Percentiles rank a stretch among this genome's conserved stretches.
These are phyloP conservation scores for Davidsoniella virescens DNA, from an alignment of 2,329 filamentous ascomycete genomes.

Conservation along the genomic window DNA sequence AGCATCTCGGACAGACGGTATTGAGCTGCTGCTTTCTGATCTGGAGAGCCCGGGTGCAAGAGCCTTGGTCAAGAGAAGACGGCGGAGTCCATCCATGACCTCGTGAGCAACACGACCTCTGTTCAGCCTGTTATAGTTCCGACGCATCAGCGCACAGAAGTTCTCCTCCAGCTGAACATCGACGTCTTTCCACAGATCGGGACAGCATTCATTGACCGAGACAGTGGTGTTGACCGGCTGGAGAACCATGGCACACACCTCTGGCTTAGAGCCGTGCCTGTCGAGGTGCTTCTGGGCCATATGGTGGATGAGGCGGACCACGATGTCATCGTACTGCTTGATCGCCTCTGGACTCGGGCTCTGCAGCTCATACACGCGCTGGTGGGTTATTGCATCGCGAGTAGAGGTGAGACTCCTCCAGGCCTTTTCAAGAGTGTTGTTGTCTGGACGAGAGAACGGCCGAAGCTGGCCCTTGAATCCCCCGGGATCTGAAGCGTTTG, in stretches of 20 bases:
- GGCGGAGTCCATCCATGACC: constrained; percentile 23
- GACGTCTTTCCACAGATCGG: constrained; percentile 30
- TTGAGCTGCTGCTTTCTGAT: not conserved
- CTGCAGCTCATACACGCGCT: constrained; percentile 17
- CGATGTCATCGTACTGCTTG: constrained; percentile 22
- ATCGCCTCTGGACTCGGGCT: constrained; percentile 13
- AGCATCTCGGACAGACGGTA: constrained; percentile 2
- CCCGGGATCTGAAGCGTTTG: constrained; percentile 28
- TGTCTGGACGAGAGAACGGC: constrained; percentile 67
- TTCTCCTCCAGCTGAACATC: constrained; percentile 29
- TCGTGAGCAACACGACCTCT: constrained; percentile 29
- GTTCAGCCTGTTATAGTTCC: constrained; percentile 23
- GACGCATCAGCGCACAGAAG: constrained; percentile 34
- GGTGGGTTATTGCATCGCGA: constrained; percentile 32
- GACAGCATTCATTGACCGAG: constrained; percentile 29
- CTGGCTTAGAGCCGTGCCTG: constrained; percentile 22
- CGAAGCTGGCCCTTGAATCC: constrained; percentile 44
- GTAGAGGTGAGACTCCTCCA: constrained; percentile 48
- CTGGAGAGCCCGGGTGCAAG: not conserved
- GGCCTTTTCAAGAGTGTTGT: constrained; percentile 59
- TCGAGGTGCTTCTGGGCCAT: constrained; percentile 31
- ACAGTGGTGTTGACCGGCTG: constrained; percentile 16
- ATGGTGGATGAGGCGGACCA: constrained; percentile 25
- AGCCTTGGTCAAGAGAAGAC: constrained; percentile 5
- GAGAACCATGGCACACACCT: constrained; percentile 4